A percentile compares a stretch with the other conserved stretches of the same genome.
Evolutionary conservation across 106 monocot genomes (phyloP).

Genomic region (Allium fistulosum): DNA sequence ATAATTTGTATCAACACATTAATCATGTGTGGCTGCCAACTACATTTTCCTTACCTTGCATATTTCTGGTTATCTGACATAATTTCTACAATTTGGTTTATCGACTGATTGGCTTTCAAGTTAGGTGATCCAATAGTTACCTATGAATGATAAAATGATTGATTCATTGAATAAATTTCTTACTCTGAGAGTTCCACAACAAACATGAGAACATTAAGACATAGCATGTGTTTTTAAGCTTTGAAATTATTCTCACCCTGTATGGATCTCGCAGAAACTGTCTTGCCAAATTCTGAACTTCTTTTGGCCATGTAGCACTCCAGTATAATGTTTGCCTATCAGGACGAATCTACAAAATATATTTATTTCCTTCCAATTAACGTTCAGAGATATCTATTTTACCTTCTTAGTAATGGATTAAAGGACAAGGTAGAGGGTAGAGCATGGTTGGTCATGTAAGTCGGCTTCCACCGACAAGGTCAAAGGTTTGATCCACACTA

Average conservation of each 20-base stretch:
- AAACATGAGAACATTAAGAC: too few species aligned
- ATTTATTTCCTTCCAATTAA: too few species aligned
- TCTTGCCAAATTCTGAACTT: constrained; percentile 82
- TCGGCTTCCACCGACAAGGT: too few species aligned
- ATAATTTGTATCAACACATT: too few species aligned
- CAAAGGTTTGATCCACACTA: too few species aligned
- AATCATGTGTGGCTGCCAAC: neutral
- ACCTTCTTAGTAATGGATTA: too few species aligned
- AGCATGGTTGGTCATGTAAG: too few species aligned
- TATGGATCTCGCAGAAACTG: constrained; percentile 85
- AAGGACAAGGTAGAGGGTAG: too few species aligned
- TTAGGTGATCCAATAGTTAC: constrained; percentile 85
- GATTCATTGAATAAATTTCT: too few species aligned
- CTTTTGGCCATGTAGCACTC: constrained; percentile 99
- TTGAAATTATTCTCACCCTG: constrained; percentile 40
- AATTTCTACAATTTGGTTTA: constrained; percentile 89
- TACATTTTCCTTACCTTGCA: constrained; percentile 42
- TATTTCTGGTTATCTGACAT: constrained; percentile 84
- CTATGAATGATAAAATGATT: constrained; percentile 17
- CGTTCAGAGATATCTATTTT: too few species aligned
- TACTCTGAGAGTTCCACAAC: too few species aligned
- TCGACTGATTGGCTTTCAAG: constrained; percentile 94
- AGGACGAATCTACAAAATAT: constrained; percentile 70
- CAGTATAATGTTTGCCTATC: constrained; percentile 97
- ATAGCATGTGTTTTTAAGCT: too few species aligned